phyloP scores from a whole-genome alignment of 1,284 basidiomycete genomes.

The Puccinia hordei region DNA sequence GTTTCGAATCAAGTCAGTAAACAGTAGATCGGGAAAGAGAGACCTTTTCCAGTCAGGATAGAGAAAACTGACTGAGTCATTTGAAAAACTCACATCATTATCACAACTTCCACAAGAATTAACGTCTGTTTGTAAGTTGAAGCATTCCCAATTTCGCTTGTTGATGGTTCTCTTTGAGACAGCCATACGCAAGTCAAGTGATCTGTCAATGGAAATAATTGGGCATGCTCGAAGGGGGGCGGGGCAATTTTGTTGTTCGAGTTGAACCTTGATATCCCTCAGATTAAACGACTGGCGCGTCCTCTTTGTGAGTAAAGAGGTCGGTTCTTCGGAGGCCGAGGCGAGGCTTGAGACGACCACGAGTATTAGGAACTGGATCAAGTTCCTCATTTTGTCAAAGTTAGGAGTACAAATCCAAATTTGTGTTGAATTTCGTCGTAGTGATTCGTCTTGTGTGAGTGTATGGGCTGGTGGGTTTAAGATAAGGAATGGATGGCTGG shows the following conservation, averaged over 20 bases:
- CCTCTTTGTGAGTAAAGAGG: background rate
- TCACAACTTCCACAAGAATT: slow-evolving; percentile 41
- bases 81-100: slow-evolving; percentile 15
- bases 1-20: background rate
- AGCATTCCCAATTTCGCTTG: slow-evolving; percentile 34
- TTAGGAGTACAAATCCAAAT: background rate
- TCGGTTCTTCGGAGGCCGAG: background rate
- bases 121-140: slow-evolving; percentile 27
- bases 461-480: background rate
- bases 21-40: background rate
- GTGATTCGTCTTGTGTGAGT: background rate
- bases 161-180: background rate
- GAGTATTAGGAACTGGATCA: background rate
- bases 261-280: background rate
- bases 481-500: slow-evolving; percentile 4
- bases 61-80: background rate
- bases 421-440: background rate
- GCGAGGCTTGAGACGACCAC: background rate
- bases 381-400: background rate
- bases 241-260: slow-evolving; percentile 3
- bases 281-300: slow-evolving; percentile 24
- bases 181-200: background rate
- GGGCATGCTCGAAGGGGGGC: slow-evolving; percentile 12
- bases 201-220: background rate
- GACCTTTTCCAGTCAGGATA: background rate